Percentiles rank a stretch among this genome's conserved stretches.
These are phyloP conservation scores for Penicillium waksmanii DNA, from an alignment of 495 filamentous ascomycete species.

Conservation along the genomic window DNA sequence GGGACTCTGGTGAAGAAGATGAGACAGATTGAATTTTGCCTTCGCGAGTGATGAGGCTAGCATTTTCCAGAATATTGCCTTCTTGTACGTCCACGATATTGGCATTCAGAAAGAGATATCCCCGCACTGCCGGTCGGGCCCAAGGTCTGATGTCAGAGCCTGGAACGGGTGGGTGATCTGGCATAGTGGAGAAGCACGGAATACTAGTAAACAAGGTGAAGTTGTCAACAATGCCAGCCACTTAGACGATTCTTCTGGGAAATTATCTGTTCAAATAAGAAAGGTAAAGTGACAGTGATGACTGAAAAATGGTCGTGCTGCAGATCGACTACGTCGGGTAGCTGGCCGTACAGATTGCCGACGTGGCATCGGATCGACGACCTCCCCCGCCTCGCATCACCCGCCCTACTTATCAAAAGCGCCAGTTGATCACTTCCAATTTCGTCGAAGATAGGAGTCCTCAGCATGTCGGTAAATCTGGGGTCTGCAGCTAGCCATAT, in stretches of 20 bases:
- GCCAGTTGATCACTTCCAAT: slow-evolving; percentile 13
- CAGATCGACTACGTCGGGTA: slow-evolving; percentile 12
- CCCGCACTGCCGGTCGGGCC: slow-evolving; percentile 29
- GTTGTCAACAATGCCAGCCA: neutral
- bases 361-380: slow-evolving; percentile 20
- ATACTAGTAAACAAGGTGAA: neutral
- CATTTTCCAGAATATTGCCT: slow-evolving; percentile 32
- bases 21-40: slow-evolving; percentile 26
- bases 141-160: slow-evolving; percentile 41
- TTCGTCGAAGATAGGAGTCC: slow-evolving; percentile 16
- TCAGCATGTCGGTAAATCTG: neutral
- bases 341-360: slow-evolving; percentile 20
- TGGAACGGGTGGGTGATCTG: slow-evolving; percentile 13
- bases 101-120: slow-evolving; percentile 39
- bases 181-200: slow-evolving; percentile 9
- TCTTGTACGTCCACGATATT: slow-evolving; percentile 39
- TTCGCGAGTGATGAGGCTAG: slow-evolving; percentile 15
- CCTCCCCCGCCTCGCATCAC: slow-evolving; percentile 5
- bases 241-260: neutral
- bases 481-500: neutral
- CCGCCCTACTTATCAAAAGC: slow-evolving; percentile 7
- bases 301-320: neutral
- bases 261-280: slow-evolving; percentile 1
- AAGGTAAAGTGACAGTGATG: neutral
- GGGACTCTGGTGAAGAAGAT: slow-evolving; percentile 15